Conservation (phyloP, 768 basidiomycete species). For the Podaxis pistillaris region DNA sequence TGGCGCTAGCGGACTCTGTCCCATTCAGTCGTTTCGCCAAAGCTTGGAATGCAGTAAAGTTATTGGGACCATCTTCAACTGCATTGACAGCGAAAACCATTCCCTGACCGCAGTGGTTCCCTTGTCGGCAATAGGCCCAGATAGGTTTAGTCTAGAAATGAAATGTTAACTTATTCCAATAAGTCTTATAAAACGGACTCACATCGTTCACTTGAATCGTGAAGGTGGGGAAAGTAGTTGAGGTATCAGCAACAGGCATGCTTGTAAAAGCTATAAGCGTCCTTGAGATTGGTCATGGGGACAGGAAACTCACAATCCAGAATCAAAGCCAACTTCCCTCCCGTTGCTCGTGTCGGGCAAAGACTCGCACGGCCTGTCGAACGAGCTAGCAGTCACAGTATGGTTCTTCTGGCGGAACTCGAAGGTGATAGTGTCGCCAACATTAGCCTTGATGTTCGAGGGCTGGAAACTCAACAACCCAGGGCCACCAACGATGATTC, state of each 20-base stretch:
- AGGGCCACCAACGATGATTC: slow-evolving; percentile 41
- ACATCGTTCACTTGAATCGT: slow-evolving; percentile 55
- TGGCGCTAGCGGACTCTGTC: slow-evolving; percentile 23
- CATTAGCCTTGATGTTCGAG: slow-evolving; percentile 42
- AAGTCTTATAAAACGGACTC: slow-evolving; percentile 17
- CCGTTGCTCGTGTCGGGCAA: slow-evolving; percentile 42
- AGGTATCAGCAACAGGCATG: slow-evolving; percentile 44
- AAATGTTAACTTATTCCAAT: neutral
- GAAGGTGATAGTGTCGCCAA: slow-evolving; percentile 50
- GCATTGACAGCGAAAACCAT: slow-evolving; percentile 69
- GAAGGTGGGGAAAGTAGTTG: slow-evolving; percentile 49
- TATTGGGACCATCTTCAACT: slow-evolving; percentile 46
- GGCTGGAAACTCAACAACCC: slow-evolving; percentile 38
- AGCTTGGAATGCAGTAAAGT: slow-evolving; percentile 50
- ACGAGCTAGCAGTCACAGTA: slow-evolving; percentile 41
- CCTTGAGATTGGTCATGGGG: neutral
- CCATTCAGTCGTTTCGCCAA: slow-evolving; percentile 45
- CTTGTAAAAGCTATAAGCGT: slow-evolving; percentile 22
- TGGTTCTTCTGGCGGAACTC: slow-evolving; percentile 50
- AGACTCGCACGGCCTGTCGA: slow-evolving; percentile 40
- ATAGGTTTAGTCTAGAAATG: slow-evolving; percentile 35
- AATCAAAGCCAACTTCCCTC: slow-evolving; percentile 43
- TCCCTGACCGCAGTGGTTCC: slow-evolving; percentile 50
- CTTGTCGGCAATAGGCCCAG: slow-evolving; percentile 62
- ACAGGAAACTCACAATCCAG: slow-evolving; percentile 38